These are phyloP conservation scores for Fusarium dimerum DNA, from an alignment of 2,329 filamentous ascomycete genomes.

Conservation along the genomic window DNA sequence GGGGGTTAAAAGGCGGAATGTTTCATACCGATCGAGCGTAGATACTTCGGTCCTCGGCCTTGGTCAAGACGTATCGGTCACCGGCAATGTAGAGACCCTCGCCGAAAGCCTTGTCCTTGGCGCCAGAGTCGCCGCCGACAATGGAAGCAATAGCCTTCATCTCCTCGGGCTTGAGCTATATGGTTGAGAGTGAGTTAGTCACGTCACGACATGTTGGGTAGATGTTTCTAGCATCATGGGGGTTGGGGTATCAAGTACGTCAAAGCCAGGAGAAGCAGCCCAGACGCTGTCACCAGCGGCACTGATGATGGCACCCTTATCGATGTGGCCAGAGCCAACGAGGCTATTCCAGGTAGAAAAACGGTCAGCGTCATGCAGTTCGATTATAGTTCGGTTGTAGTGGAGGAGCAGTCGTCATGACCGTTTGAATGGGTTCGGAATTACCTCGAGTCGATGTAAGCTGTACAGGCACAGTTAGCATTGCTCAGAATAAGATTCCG, in stretches of 20 bases:
- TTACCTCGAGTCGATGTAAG: slow-evolving; percentile 56
- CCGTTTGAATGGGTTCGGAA: slow-evolving; percentile 6
- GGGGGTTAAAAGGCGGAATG: background rate
- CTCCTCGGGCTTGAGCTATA: slow-evolving; percentile 50
- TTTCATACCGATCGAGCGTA: slow-evolving; percentile 80
- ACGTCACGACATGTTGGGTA: background rate
- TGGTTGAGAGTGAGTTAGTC: slow-evolving; percentile 10
- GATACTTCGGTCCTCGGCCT: slow-evolving; percentile 74
- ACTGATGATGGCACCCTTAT: slow-evolving; percentile 85
- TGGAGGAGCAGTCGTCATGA: slow-evolving; percentile 1
- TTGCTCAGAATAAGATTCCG: slow-evolving; percentile 3
- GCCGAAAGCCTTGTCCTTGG: slow-evolving; percentile 65
- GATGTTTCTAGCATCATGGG: background rate
- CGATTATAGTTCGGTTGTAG: slow-evolving; percentile 5
- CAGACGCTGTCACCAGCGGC: slow-evolving; percentile 77
- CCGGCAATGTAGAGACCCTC: slow-evolving; percentile 76
- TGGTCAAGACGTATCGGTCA: slow-evolving; percentile 76
- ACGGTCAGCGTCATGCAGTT: slow-evolving; percentile 24
- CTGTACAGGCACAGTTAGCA: slow-evolving; percentile 33
- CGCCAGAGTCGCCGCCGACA: slow-evolving; percentile 45
- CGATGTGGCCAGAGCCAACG: slow-evolving; percentile 74
- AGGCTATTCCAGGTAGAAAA: slow-evolving; percentile 57
- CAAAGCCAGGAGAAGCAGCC: slow-evolving; percentile 71
- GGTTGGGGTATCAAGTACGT: slow-evolving; percentile 53
- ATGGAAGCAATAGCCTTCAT: slow-evolving; percentile 59